Conservation (phyloP, 371 early-diverging fungal species). For the Apophysomyces ossiformis region DNA sequence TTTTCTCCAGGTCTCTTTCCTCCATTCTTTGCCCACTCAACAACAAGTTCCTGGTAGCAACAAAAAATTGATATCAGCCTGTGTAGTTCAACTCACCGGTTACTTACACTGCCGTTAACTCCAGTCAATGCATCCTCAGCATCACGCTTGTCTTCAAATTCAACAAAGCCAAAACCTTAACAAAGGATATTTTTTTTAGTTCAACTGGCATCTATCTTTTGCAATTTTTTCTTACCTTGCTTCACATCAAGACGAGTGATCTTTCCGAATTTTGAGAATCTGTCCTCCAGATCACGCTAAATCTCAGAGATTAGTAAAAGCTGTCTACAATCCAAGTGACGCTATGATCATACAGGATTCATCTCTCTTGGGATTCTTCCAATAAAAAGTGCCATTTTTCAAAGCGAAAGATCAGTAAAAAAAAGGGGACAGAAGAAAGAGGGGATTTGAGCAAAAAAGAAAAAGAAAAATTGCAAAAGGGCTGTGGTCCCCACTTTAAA, state of each 20-base stretch:
- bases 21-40: slow-evolving; percentile 68
- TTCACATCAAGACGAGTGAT: slow-evolving; percentile 75
- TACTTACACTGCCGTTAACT: slow-evolving; percentile 58
- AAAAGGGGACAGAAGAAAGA: slow-evolving; percentile 13
- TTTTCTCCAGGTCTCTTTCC: slow-evolving; percentile 60
- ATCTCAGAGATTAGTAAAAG: slow-evolving; percentile 9
- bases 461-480: slow-evolving; percentile 2
- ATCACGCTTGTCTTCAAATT: slow-evolving; percentile 72
- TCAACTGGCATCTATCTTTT: no score
- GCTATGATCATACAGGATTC: slow-evolving; percentile 33
- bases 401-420: slow-evolving; percentile 10
- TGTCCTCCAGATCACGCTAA: slow-evolving; percentile 71
- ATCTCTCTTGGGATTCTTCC: slow-evolving; percentile 44
- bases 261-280: slow-evolving; percentile 77
- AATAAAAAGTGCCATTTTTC: slow-evolving; percentile 46
- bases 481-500: background rate
- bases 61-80: slow-evolving; percentile 15
- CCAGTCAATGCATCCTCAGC: slow-evolving; percentile 75
- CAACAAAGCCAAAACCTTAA: slow-evolving; percentile 78
- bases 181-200: slow-evolving; percentile 20
- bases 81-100: slow-evolving; percentile 50
- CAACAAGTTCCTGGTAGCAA: slow-evolving; percentile 41
- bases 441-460: slow-evolving; percentile 1
- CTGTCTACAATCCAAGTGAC: background rate
- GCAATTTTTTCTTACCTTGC: slow-evolving; percentile 38